phyloP scores from a whole-genome alignment of 208 protist species.

The Naegleria fowleri region DNA sequence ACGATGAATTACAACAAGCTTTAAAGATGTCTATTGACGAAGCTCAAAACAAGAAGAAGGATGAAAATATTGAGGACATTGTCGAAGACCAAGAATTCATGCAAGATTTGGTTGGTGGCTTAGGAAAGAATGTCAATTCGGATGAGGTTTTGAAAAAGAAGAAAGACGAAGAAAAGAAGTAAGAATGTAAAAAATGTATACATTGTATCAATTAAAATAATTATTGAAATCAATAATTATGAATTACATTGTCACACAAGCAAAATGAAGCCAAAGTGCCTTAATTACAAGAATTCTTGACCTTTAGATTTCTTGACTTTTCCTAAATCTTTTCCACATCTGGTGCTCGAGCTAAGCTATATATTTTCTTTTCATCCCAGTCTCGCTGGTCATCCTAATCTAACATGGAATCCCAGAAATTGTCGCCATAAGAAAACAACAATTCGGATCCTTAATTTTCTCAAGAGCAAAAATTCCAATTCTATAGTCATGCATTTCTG shows the following conservation, averaged over 20 bases:
- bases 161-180: not conserved
- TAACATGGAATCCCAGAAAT: not conserved
- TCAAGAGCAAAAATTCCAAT: not conserved
- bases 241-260: too few species aligned
- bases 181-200: not conserved
- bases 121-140: not conserved
- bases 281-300: too few species aligned
- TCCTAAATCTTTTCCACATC: too few species aligned
- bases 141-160: not conserved
- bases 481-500: not conserved
- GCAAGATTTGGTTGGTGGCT: not conserved
- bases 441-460: not conserved
- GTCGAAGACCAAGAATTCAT: not conserved
- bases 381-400: too few species aligned
- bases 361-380: too few species aligned
- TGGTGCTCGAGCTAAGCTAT: too few species aligned
- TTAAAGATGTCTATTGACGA: not conserved
- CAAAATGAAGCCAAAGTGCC: too few species aligned
- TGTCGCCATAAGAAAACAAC: not conserved
- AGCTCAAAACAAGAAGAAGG: not conserved
- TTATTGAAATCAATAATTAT: too few species aligned
- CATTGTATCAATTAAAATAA: too few species aligned
- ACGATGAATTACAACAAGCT: not conserved
- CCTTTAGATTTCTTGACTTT: too few species aligned
- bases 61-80: slow-evolving; percentile 14